A percentile compares a stretch with the other conserved stretches of the same genome.
Conservation (phyloP, 177 flowering plant species). For the Vitis hybrid region DNA sequence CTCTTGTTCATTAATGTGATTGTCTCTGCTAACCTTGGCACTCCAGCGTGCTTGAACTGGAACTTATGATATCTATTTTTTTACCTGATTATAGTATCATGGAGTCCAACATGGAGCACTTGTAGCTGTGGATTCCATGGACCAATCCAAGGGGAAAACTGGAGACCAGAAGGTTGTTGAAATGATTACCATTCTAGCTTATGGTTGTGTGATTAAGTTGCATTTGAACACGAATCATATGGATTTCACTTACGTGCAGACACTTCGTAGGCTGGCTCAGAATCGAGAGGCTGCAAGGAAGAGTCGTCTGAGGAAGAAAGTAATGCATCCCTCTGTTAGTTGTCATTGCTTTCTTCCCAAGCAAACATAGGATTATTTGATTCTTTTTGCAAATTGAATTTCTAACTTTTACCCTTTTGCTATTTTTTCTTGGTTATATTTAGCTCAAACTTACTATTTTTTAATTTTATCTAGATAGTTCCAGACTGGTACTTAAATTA, state of each 20-base stretch:
- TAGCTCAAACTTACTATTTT: not conserved
- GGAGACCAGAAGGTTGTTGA: slow-evolving; percentile 66
- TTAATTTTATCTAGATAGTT: not conserved
- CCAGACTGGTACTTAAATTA: not conserved
- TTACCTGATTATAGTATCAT: slow-evolving; percentile 24
- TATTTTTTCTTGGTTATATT: too few relatives aligned
- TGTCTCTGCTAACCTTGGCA: not conserved
- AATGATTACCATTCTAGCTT: not conserved
- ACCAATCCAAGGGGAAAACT: slow-evolving; percentile 43
- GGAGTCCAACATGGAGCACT: slow-evolving; percentile 42
- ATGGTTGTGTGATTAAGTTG: not conserved
- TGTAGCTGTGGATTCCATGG: slow-evolving; percentile 44
- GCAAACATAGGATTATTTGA: not conserved
- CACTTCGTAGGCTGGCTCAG: slow-evolving; percentile 77
- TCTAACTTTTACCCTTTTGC: not conserved
- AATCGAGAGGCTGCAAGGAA: slow-evolving; percentile 92
- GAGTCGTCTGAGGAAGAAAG: slow-evolving; percentile 85
- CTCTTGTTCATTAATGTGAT: not conserved
- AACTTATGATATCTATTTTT: not conserved
- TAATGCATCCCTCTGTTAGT: slow-evolving; percentile 15
- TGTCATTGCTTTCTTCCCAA: too few relatives aligned
- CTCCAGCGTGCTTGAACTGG: not conserved
- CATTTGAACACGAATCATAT: not conserved
- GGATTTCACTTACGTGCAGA: slow-evolving; percentile 32
- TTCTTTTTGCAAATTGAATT: not conserved